Base-by-base conservation (phyloP, 345 rosid species). In the Pistacia atlantica region DNA sequence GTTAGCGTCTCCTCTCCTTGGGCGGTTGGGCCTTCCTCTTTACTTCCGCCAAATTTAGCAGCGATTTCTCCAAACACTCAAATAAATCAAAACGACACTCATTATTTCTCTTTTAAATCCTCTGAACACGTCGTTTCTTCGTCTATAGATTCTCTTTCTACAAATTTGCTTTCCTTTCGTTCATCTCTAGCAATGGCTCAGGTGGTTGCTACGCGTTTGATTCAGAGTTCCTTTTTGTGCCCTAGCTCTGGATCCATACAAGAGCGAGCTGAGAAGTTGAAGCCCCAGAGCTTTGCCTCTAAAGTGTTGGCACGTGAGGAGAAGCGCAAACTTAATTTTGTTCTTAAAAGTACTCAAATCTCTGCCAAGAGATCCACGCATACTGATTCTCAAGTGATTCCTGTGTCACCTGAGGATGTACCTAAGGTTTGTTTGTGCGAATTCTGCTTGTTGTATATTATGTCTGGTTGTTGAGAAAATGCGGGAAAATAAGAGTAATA, bases 141-240 rank as follows among this genome's bases (percentile, higher is more conserved):
- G 10, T 33, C 72, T 57, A 18, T 10, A 35, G 55, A 62, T 65
- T 51, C 62, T 61, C 62, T 25, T 63, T 69, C 69, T 11, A 31
- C 56, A n/a, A 49, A 71, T 77, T 71, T 60, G 22, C 62, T 67
- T 28, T 66, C 74, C 9, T 49, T 56, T 45, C 25, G 72, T 59
- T 38, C 8, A 17, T 71, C 69, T 42, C 33, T 58, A 20, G 18
- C 59, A 84, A 95, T 95, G 99, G 90, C 94, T 79, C 94, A 90
- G 78, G 90, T 90, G 73, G 95, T 88, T 61, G 93, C 93, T 45
- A 88, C 95, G 5, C 81, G 92, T 81, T 87, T 92, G 74, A 87
- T 90, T 68, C 92, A 84, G 69, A 77, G 81, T 63, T 85, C 96
- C 1, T 45, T 89, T 76, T 25, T 81, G 35, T 57, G 77, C 65